phyloP scores from a whole-genome alignment of 345 rosid species.

The Raphanus sativus region DNA sequence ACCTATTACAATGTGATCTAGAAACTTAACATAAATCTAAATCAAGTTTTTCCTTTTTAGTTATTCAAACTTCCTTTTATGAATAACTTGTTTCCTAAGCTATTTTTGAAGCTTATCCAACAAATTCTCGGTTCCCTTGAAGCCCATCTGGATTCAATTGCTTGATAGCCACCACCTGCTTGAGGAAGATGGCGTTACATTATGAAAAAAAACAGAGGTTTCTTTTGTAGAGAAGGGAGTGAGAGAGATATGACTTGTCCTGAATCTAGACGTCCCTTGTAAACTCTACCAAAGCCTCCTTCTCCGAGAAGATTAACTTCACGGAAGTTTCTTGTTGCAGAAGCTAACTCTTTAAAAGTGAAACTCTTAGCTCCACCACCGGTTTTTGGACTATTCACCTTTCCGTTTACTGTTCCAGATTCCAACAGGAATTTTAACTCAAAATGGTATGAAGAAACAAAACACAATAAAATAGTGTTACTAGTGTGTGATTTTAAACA shows the following conservation, averaged over 20 bases:
- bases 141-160: constrained; percentile 84
- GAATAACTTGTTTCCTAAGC: no score
- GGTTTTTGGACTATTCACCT: constrained; percentile 36
- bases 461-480: background rate
- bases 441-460: background rate
- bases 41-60: no score
- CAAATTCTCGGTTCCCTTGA: constrained; percentile 94
- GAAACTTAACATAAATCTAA: no score
- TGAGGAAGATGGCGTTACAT: no score
- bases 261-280: constrained; percentile 72
- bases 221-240: background rate
- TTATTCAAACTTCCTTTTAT: no score
- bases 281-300: constrained; percentile 97
- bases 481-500: background rate
- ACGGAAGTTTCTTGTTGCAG: constrained; percentile 68
- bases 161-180: constrained; percentile 88
- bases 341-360: constrained; percentile 79
- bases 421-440: background rate
- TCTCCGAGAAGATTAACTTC: constrained; percentile 84
- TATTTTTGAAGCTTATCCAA: no score
- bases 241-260: constrained; percentile 55
- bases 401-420: constrained; percentile 40
- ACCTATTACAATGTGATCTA: no score
- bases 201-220: background rate
- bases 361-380: constrained; percentile 69